phyloP scores from a whole-genome alignment of 257 asterid species.

The Solanum sejunctum region DNA sequence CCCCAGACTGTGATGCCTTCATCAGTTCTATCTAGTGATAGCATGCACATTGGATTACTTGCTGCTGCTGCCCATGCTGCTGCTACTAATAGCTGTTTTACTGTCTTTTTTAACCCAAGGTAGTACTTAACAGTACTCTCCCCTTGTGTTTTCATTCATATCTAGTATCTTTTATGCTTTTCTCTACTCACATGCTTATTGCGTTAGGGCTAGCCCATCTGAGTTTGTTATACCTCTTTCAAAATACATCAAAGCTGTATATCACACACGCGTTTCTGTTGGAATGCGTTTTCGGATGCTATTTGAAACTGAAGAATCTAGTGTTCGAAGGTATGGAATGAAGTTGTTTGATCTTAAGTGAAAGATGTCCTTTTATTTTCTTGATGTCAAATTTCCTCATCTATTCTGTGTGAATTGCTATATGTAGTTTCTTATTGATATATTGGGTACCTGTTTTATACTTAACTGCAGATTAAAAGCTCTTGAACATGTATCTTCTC shows the following conservation, averaged over 20 bases:
- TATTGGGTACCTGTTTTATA: neutral
- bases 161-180: neutral
- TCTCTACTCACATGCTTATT: slow-evolving; percentile 7
- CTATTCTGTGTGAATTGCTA: neutral
- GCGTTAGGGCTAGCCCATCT: slow-evolving; percentile 89
- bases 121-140: neutral
- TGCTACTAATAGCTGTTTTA: slow-evolving; percentile 93
- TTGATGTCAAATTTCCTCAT: neutral
- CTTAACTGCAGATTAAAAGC: neutral
- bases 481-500: neutral
- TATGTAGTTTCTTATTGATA: neutral
- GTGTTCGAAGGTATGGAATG: slow-evolving; percentile 75
- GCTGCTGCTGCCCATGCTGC: slow-evolving; percentile 99
- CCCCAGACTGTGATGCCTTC: slow-evolving; percentile 99
- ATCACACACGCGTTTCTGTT: slow-evolving; percentile 90
- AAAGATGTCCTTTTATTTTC: neutral
- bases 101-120: slow-evolving; percentile 91
- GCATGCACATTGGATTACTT: slow-evolving; percentile 97
- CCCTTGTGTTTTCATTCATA: neutral
- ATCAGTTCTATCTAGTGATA: slow-evolving; percentile 92
- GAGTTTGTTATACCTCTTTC: slow-evolving; percentile 89
- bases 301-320: slow-evolving; percentile 97
- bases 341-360: neutral
- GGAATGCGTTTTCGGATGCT: slow-evolving; percentile 98
- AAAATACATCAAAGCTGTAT: slow-evolving; percentile 83